These are phyloP conservation scores for Asterophora parasitica DNA, from an alignment of 768 basidiomycete genomes.

Conservation along the genomic window DNA sequence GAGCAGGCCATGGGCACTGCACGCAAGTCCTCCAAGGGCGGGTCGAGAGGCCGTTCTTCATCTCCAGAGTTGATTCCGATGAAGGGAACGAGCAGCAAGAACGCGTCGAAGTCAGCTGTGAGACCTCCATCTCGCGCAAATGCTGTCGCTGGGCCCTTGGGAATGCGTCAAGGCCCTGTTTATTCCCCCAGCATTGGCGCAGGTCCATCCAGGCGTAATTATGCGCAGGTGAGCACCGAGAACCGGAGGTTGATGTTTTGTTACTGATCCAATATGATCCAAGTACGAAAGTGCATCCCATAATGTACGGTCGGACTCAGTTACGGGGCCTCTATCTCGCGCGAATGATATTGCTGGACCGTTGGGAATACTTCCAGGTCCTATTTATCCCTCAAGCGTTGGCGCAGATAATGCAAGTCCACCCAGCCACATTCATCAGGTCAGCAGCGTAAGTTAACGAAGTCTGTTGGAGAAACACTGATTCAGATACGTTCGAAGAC, in stretches of 20 bases:
- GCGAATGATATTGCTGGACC: too few relatives aligned
- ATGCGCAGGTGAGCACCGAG: slow-evolving; percentile 1
- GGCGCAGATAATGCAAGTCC: too few relatives aligned
- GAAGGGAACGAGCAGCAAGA: slow-evolving; percentile 1
- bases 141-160: slow-evolving; percentile 2
- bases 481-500: not conserved
- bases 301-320: not conserved
- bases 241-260: too few relatives aligned
- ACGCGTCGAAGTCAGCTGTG: not conserved
- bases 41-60: slow-evolving; percentile 1
- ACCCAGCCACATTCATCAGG: too few relatives aligned
- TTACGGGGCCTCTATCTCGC: too few relatives aligned
- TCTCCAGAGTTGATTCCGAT: not conserved
- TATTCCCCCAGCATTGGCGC: not conserved
- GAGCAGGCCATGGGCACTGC: slow-evolving; percentile 3
- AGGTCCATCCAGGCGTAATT: not conserved
- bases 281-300: not conserved
- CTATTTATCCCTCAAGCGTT: too few relatives aligned
- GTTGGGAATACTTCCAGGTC: too few relatives aligned
- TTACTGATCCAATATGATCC: not conserved
- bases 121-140: not conserved
- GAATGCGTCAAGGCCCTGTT: not conserved
- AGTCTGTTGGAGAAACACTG: not conserved
- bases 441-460: too few relatives aligned
- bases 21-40: slow-evolving; percentile 10